These are phyloP conservation scores for Fusarium sp. DNA, from an alignment of 2,329 filamentous ascomycete genomes.

Conservation along the genomic window DNA sequence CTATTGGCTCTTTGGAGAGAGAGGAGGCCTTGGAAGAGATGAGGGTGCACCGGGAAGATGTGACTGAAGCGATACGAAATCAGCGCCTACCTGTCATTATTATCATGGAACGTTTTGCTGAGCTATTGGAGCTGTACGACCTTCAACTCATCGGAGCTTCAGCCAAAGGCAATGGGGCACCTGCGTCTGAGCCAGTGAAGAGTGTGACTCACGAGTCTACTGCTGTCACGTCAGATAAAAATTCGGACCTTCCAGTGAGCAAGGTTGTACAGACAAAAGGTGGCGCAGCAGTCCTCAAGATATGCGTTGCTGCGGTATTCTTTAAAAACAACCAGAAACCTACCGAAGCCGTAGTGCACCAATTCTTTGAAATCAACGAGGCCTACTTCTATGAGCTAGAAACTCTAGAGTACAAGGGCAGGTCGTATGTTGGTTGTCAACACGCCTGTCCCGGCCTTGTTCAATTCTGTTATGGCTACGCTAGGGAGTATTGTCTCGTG, in stretches of 20 bases:
- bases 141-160: background rate
- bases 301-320: accelerated
- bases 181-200: background rate
- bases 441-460: background rate
- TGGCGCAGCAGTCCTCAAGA: background rate
- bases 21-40: background rate
- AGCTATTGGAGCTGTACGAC: background rate
- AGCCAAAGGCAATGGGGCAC: background rate
- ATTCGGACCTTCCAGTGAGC: no score
- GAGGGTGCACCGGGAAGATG: accelerated
- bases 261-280: background rate
- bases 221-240: no score
- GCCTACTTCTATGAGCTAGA: background rate
- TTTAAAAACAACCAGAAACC: background rate
- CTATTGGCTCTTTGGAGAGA: background rate
- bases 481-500: background rate
- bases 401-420: background rate
- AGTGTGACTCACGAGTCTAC: no score
- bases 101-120: background rate
- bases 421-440: background rate
- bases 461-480: background rate
- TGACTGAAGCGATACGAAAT: accelerated
- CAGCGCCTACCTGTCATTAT: background rate
- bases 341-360: background rate
- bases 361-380: background rate